Evolutionary conservation across 179 eudicot species (phyloP), one percentile per base, ranked within the genome.

Genomic region (Silene noctiflora): DNA sequence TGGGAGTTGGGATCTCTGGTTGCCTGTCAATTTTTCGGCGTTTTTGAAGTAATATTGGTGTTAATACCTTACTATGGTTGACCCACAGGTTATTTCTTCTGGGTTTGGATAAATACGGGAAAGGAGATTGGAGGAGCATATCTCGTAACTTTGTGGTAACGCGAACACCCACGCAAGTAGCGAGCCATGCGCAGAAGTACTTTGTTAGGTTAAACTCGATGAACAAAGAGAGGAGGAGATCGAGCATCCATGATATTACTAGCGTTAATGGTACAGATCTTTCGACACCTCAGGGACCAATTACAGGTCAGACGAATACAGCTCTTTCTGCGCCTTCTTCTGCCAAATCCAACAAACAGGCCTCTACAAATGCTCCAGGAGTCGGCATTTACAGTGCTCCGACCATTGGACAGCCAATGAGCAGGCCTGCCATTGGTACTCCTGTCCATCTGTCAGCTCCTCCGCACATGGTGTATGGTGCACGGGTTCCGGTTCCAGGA

Each of bases 171-270:
- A 90, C 96, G 2, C 96, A 90, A 81, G 93, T 89, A 74, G 93
- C 93, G n/a, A 91, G 96, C 87, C 96, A 91, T 62, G 96, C 96
- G 0, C 96, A 91, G 21, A 93, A 93, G 79, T 93, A 91, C 69
- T 91, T 92, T 76, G 89, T 94, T 51, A 86, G 98, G 70, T 64
- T 90, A 69, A 92, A 92, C 88, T 94, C 98, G 12, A 87, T 90
- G 91, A 94, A 92, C 83, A 94, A 92, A 81, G 98, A 94, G 72
- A 79, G 97, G 81, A 81, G 97, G 80, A 86, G 98, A 73, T 89
- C 98, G n/a, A 94, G 98, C 87, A 94, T 94, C 76, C 98, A 94
- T 46, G 98, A 94, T 77, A 94, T 94, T 75, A 94, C 98, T 51
- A 94, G 83, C 35, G 93, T 89, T 63, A 87, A 83, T 77, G 71